Percentiles rank a stretch among this genome's conserved stretches.
These are phyloP conservation scores for Cladosporium sp. DNA, from an alignment of 2,329 filamentous ascomycete genomes.

Conservation along the genomic window DNA sequence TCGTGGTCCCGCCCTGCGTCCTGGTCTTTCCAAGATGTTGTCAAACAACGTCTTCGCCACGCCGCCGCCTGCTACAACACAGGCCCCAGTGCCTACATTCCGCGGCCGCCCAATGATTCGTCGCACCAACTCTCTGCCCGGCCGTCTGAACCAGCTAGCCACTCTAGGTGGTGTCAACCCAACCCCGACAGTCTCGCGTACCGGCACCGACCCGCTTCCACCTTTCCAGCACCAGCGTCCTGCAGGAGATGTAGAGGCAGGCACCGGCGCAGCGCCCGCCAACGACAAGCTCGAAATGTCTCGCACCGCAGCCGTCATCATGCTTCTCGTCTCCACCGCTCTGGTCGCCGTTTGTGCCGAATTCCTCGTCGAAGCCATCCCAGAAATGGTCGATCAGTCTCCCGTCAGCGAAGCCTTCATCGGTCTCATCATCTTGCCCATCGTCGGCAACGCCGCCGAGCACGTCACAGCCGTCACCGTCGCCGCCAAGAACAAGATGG, in stretches of 20 bases:
- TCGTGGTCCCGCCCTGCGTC: slow-evolving; percentile 43
- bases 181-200: slow-evolving; percentile 18
- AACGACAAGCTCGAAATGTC: slow-evolving; percentile 46
- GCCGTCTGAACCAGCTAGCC: slow-evolving; percentile 51
- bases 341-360: slow-evolving; percentile 63
- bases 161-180: slow-evolving; percentile 6
- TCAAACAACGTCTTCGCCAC: slow-evolving; percentile 65
- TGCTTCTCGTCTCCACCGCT: slow-evolving; percentile 52
- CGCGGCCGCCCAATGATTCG: slow-evolving; percentile 46
- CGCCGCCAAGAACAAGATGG: slow-evolving; percentile 81
- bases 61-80: slow-evolving; percentile 26
- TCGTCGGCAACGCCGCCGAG: slow-evolving; percentile 79
- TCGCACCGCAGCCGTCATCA: slow-evolving; percentile 52
- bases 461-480: slow-evolving; percentile 78
- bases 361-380: slow-evolving; percentile 71
- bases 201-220: slow-evolving; percentile 22
- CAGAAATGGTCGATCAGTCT: slow-evolving; percentile 58
- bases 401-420: slow-evolving; percentile 68
- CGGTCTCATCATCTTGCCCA: slow-evolving; percentile 73
- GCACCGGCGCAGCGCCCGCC: slow-evolving; percentile 23
- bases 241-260: background rate
- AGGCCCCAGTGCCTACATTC: background rate
- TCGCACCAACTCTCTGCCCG: slow-evolving; percentile 70
- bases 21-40: slow-evolving; percentile 61
- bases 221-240: slow-evolving; percentile 23